These are phyloP conservation scores for Aspergillus pseudoviridinutans DNA, from an alignment of 2,329 filamentous ascomycete species.

Conservation along the genomic window DNA sequence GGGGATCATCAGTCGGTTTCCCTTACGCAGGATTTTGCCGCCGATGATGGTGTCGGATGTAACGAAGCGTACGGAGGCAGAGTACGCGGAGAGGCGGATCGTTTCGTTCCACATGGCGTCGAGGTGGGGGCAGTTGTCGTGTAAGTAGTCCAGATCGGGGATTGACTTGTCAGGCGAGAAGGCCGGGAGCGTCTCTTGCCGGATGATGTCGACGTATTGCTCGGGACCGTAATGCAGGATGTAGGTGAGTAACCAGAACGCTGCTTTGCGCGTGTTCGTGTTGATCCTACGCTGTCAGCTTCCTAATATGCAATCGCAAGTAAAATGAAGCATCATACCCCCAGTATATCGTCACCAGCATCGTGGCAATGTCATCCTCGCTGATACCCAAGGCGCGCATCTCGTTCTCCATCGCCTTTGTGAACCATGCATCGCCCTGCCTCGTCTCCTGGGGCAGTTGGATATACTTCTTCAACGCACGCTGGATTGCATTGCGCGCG, in stretches of 20 bases:
- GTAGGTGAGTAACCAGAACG: background rate
- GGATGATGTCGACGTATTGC: background rate
- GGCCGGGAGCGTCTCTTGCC: background rate
- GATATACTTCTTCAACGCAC: too few species aligned
- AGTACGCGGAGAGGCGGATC: background rate
- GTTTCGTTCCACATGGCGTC: background rate
- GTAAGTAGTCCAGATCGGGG: background rate
- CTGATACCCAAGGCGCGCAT: background rate
- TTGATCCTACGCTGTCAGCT: background rate
- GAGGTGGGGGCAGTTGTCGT: background rate
- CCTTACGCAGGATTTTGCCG: background rate
- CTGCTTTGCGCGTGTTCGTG: background rate
- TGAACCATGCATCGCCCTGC: background rate
- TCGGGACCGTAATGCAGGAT: background rate
- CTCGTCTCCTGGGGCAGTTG: too few species aligned
- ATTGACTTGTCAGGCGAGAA: background rate
- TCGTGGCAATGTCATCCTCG: background rate
- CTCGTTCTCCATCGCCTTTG: background rate
- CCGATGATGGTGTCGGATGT: background rate
- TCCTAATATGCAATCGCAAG: background rate
- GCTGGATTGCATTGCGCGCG: too few species aligned
- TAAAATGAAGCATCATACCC: background rate
- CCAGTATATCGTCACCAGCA: background rate
- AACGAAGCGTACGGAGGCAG: background rate
- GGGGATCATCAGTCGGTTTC: background rate